Base-by-base conservation (phyloP, 805 yeast species). In the Candida maesae region DNA sequence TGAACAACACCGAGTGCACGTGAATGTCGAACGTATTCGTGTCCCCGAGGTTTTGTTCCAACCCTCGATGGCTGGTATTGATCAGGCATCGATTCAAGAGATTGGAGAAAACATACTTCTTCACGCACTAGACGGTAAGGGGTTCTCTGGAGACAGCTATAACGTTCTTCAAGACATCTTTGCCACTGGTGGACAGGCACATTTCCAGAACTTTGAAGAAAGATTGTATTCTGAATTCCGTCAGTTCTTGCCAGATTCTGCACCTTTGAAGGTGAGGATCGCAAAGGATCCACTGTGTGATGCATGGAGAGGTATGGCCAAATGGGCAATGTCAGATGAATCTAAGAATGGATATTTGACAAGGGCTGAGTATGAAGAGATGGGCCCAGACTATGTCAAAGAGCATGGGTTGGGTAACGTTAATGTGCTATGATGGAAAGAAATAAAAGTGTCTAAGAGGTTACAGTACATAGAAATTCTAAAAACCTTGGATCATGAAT, bases 271-370 rank as follows among this genome's bases (percentile, higher is more conserved):
- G 5, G 83, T 90, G 1, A 66, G 82, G 41, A 56, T 64, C 14
- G 93, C 96, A 0, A 49, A 61, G 2, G 79, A 86, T 58, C 91
- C 96, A 2, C 51, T 76, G 1, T 55, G 76, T 23, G 99, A 91
- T 61, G 78, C 97, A 1, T 93, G 99, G 98, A 81, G 71, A 54
- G 99, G 99, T 21, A 89, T 93, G 95, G 80, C 86, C 11, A 74
- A 75, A 53, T 86, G 95, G 85, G 68, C 90, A 6, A 52, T 53
- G 3, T 68, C 73, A 17, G 70, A 63, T 1, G 77, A 70, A 14
- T 70, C 73, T 28, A 52, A 67, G 20, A 51, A 64, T 2, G 65
- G 76, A 9, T 78, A 71, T 44, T 68, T 91, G 18, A 73, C 93
- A 0, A 76, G 72, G 49, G 63, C 71, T 41, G 95, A 90, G 47